Conservation (phyloP, 176 grass and related monocot genomes). For the Aegilops bicornis region DNA sequence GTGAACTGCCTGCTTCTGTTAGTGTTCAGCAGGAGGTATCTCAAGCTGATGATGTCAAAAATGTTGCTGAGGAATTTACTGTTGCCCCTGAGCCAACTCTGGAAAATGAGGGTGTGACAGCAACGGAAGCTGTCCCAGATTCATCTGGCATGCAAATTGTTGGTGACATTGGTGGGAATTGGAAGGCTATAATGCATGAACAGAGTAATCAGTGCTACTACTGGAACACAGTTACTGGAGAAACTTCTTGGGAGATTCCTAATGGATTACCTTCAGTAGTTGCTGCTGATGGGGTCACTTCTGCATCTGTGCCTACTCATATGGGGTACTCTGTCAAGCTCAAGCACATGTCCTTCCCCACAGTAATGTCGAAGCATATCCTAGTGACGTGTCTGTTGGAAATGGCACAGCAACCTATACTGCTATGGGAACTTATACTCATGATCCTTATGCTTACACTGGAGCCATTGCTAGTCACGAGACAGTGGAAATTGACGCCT, state of each 20-base stretch:
- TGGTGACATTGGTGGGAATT: constrained; percentile 68
- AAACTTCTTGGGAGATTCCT: constrained; percentile 97
- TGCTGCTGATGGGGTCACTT: constrained; percentile 32
- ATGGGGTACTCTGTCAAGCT: constrained; percentile 35
- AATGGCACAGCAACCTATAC: constrained; percentile 41
- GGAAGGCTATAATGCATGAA: constrained; percentile 89
- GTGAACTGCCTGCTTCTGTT: constrained; percentile 31
- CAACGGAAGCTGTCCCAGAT: constrained; percentile 36
- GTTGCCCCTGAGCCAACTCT: constrained; percentile 25
- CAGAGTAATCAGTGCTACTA: constrained; percentile 92
- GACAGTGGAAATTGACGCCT: constrained; percentile 61
- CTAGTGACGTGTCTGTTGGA: constrained; percentile 36
- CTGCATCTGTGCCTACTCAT: constrained; percentile 32
- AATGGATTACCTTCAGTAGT: constrained; percentile 34
- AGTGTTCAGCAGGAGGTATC: constrained; percentile 39
- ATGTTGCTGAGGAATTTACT: constrained; percentile 29
- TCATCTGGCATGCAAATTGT: constrained; percentile 75
- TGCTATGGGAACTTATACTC: constrained; percentile 46
- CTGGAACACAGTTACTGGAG: constrained; percentile 94
- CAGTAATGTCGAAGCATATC: constrained; percentile 42
- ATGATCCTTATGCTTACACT: constrained; percentile 49
- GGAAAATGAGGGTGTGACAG: constrained; percentile 21
- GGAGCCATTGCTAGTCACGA: constrained; percentile 25
- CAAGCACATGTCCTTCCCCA: constrained; percentile 40
- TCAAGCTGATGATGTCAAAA: constrained; percentile 31